Conservation (phyloP, 169 alveolate species). For the Plasmodium ovale region DNA sequence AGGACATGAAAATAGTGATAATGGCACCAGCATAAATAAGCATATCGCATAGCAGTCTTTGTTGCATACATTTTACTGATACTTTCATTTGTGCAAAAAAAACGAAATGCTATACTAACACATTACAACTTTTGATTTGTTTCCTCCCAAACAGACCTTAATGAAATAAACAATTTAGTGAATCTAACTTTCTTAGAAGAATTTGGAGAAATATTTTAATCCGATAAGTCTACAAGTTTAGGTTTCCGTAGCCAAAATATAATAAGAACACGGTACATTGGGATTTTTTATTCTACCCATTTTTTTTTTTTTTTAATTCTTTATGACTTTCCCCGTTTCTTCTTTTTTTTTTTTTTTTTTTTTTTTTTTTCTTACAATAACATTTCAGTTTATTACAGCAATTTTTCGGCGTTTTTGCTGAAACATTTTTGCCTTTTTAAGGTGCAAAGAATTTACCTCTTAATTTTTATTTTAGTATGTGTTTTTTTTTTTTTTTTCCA, state of each 20-base stretch:
- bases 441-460: no score
- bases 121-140: neutral
- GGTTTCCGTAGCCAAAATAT: neutral
- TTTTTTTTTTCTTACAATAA: no score
- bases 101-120: neutral
- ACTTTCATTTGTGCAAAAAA: neutral
- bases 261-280: neutral
- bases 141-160: constrained; percentile 31
- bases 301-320: neutral
- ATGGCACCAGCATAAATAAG: no score
- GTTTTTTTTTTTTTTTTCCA: no score
- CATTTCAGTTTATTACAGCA: neutral
- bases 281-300: constrained; percentile 2
- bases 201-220: constrained; percentile 60
- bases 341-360: neutral
- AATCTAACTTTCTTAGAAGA: constrained; percentile 70
- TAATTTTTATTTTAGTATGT: no score
- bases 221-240: neutral
- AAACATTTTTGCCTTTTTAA: neutral
- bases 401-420: neutral
- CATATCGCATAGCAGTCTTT: no score
- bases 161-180: constrained; percentile 65
- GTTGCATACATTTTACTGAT: no score
- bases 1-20: no score
- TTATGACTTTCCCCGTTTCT: no score